phyloP scores from a whole-genome alignment of 2,329 filamentous ascomycete species.

The Colletotrichum spaethianum region DNA sequence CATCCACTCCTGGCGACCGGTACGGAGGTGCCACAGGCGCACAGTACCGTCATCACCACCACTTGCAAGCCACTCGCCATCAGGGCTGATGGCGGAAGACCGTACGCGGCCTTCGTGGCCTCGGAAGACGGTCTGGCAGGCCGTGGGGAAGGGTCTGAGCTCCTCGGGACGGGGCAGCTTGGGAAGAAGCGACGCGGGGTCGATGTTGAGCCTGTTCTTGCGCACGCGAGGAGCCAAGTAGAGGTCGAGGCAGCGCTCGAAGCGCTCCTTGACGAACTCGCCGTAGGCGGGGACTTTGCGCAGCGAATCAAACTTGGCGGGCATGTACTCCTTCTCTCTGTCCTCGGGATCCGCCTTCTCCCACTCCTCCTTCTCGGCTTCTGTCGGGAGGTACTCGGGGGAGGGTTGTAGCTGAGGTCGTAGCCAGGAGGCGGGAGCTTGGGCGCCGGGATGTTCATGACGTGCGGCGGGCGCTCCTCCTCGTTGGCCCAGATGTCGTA shows the following conservation, averaged over 20 bases:
- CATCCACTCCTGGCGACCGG: constrained; percentile 90
- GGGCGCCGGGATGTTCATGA: constrained; percentile 95
- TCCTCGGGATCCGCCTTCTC: constrained; percentile 91
- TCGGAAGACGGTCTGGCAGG: constrained; percentile 87
- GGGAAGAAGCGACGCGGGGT: constrained; percentile 91
- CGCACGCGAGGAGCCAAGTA: constrained; percentile 94
- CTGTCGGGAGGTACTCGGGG: constrained; percentile 93
- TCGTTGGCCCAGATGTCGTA: constrained; percentile 98
- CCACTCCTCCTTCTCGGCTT: constrained; percentile 88
- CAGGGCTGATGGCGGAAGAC: constrained; percentile 86
- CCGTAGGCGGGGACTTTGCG: constrained; percentile 94
- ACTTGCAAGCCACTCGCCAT: constrained; percentile 87
- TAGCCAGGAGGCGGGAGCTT: constrained; percentile 95
- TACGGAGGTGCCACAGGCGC: constrained; percentile 89
- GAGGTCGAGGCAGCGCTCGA: constrained; percentile 94
- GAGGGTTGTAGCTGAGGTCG: constrained; percentile 96
- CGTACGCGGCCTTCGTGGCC: constrained; percentile 93
- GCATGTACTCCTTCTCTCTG: constrained; percentile 88
- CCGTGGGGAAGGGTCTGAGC: constrained; percentile 93
- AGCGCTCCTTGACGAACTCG: constrained; percentile 92
- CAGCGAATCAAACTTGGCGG: constrained; percentile 84
- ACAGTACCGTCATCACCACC: constrained; percentile 96
- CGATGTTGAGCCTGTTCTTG: constrained; percentile 96
- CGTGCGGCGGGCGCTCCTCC: constrained; percentile 82
- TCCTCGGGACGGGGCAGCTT: constrained; percentile 95